phyloP scores from a whole-genome alignment of 371 early-diverging fungal genomes.

The Choanephora cucurbitarum region DNA sequence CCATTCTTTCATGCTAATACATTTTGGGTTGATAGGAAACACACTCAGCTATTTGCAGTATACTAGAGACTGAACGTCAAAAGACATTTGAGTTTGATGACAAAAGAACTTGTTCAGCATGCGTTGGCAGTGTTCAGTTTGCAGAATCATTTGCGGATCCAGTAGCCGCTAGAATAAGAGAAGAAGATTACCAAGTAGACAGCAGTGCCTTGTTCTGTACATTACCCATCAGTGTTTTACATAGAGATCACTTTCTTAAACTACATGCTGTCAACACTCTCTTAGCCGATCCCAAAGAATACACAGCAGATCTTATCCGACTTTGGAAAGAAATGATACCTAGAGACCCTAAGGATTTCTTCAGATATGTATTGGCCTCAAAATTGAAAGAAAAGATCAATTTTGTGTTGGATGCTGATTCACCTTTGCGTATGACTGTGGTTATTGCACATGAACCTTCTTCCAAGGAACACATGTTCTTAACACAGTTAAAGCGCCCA shows the following conservation, averaged over 20 bases:
- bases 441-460: conserved; percentile 62
- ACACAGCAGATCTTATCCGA: background rate
- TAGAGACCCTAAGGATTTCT: conserved; percentile 53
- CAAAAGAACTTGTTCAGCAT: conserved; percentile 39
- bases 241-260: conserved; percentile 51
- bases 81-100: background rate
- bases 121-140: conserved; percentile 50
- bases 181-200: conserved; percentile 40
- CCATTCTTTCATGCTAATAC: background rate
- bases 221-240: conserved; percentile 52
- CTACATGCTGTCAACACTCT: conserved; percentile 23
- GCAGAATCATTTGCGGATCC: conserved; percentile 39
- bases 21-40: too few species aligned
- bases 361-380: conserved; percentile 45
- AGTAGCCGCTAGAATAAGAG: conserved; percentile 27
- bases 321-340: conserved; percentile 13
- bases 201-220: conserved; percentile 51
- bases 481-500: conserved; percentile 61
- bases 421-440: conserved; percentile 58
- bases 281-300: background rate
- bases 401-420: conserved; percentile 23
- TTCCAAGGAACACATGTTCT: conserved; percentile 62
- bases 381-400: conserved; percentile 32
- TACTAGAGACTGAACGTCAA: conserved; percentile 1
- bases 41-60: conserved; percentile 6